phyloP scores from a whole-genome alignment of 345 rosid species.

The Gossypium stocksii region DNA sequence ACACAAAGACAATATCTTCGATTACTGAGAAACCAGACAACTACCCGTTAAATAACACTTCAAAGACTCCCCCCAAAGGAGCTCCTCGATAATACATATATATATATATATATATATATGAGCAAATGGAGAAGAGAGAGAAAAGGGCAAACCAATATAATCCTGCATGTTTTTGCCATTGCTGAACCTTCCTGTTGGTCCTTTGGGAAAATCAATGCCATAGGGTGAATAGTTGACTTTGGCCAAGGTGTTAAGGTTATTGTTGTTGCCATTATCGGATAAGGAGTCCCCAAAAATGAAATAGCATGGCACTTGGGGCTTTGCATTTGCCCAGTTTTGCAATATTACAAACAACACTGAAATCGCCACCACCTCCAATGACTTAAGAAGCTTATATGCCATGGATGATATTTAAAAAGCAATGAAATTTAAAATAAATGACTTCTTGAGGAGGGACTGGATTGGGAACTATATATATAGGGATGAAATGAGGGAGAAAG shows the following conservation, averaged over 20 bases:
- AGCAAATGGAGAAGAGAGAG: not conserved
- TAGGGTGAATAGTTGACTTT: conserved; percentile 55
- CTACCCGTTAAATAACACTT: too few relatives aligned
- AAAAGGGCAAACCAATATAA: conserved; percentile 36
- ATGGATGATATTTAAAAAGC: not conserved
- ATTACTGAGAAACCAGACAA: too few relatives aligned
- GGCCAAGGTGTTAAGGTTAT: conserved; percentile 37
- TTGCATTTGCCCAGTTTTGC: not conserved
- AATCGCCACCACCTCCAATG: not conserved
- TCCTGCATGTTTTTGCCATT: conserved; percentile 52
- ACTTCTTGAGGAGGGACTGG: not conserved
- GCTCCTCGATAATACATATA: too few relatives aligned
- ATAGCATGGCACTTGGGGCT: conserved; percentile 42
- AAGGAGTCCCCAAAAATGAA: conserved; percentile 65
- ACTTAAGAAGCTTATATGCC: not conserved
- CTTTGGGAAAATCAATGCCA: conserved; percentile 47
- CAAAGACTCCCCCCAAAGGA: too few relatives aligned
- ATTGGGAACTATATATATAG: not conserved
- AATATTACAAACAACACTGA: not conserved
- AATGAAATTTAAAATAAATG: not conserved
- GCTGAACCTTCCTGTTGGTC: conserved; percentile 62
- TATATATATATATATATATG: too few relatives aligned
- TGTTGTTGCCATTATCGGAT: conserved; percentile 64
- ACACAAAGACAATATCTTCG: too few relatives aligned
- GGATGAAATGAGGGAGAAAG: too few relatives aligned